phyloP scores from a whole-genome alignment of 73 alveolate species.

The Vitrella brassicaformis region DNA sequence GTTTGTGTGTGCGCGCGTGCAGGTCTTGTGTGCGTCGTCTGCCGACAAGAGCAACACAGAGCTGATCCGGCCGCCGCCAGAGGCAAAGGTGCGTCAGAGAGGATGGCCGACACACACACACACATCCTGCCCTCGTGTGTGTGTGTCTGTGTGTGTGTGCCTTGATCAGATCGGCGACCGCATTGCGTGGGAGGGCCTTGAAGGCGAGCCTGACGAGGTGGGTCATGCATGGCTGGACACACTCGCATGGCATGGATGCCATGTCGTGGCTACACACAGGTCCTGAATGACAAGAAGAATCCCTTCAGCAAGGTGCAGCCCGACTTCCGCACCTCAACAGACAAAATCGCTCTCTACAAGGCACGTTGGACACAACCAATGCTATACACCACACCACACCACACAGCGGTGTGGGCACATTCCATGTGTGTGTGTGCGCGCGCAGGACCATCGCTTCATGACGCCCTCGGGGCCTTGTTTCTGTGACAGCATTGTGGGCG shows the following conservation, averaged over 20 bases:
- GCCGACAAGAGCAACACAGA: constrained; percentile 38
- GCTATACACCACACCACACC: no score
- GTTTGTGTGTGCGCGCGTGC: no score
- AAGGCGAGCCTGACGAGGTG: background rate
- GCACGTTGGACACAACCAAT: no score
- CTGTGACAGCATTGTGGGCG: background rate
- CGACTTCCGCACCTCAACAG: background rate
- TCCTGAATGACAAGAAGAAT: background rate
- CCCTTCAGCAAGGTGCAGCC: background rate
- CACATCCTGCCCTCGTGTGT: background rate
- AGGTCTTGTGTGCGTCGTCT: constrained; percentile 36
- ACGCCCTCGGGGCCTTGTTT: background rate
- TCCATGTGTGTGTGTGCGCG: background rate
- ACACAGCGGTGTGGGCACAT: no score
- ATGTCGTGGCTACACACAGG: no score
- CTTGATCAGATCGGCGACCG: background rate
- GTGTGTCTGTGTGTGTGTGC: background rate
- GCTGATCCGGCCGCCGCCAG: constrained; percentile 52
- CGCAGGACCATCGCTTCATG: background rate
- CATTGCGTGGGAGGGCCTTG: background rate
- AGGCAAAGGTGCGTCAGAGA: constrained; percentile 5
- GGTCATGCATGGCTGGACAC: no score
- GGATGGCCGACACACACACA: background rate
- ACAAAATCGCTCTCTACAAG: background rate
- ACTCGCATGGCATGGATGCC: no score